Conservation (phyloP, 768 basidiomycete species). For the Rhodotorula taiwanensis region DNA sequence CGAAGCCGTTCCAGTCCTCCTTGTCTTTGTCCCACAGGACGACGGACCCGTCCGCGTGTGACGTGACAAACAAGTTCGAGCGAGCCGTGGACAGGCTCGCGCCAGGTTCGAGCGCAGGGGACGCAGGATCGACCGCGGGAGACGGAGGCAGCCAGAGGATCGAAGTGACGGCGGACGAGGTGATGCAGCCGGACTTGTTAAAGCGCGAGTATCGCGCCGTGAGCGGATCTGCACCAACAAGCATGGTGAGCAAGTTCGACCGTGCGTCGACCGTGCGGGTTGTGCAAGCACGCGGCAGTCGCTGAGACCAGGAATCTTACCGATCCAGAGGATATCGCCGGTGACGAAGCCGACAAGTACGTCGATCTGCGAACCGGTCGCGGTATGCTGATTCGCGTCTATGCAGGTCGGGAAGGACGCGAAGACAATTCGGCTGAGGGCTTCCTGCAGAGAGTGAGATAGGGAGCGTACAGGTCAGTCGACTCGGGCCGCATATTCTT, state of each 20-base stretch:
- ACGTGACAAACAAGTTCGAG: slow-evolving; percentile 70
- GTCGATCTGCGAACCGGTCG: slow-evolving; percentile 70
- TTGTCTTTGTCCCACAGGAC: slow-evolving; percentile 85
- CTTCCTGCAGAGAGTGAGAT: slow-evolving; percentile 55
- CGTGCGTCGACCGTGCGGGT: not conserved
- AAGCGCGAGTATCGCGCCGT: slow-evolving; percentile 36
- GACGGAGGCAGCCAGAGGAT: slow-evolving; percentile 81
- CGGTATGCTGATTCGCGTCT: slow-evolving; percentile 72
- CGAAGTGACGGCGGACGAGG: slow-evolving; percentile 75
- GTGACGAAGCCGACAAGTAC: slow-evolving; percentile 85
- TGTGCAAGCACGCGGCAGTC: not conserved
- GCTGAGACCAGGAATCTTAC: no score
- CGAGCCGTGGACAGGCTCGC: slow-evolving; percentile 10
- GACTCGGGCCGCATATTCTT: slow-evolving; percentile 4
- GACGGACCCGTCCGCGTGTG: slow-evolving; percentile 82
- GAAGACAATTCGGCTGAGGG: slow-evolving; percentile 75
- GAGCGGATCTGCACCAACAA: slow-evolving; percentile 21
- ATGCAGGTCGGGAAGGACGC: slow-evolving; percentile 83
- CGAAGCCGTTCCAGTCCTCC: slow-evolving; percentile 53
- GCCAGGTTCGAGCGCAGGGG: not conserved
- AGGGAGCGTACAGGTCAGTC: not conserved
- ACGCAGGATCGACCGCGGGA: not conserved
- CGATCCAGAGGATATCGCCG: slow-evolving; percentile 95
- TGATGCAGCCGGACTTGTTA: slow-evolving; percentile 61
- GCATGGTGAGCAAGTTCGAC: slow-evolving; percentile 39